Conservation (phyloP, 2,329 filamentous ascomycete genomes). For the Alternaria triticimaculans region DNA sequence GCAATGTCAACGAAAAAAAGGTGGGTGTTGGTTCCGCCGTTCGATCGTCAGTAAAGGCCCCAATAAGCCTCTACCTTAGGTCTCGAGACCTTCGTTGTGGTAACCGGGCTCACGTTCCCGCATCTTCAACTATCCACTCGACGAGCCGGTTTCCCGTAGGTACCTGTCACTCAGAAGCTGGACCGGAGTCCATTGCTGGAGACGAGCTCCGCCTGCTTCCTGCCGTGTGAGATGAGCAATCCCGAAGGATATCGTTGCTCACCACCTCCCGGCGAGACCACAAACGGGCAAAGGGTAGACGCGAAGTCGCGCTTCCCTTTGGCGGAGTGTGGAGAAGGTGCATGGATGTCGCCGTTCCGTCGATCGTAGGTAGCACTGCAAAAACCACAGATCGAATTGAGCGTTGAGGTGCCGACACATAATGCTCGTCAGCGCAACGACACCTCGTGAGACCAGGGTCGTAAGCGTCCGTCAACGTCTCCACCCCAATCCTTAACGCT, state of each 20-base stretch:
- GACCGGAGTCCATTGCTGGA: neutral
- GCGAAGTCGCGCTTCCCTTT: neutral
- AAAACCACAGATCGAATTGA: neutral
- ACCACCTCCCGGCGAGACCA: neutral
- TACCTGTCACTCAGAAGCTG: neutral
- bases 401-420: neutral
- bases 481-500: neutral
- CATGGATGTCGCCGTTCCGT: neutral
- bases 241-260: neutral
- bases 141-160: neutral
- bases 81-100: neutral
- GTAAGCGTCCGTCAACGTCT: neutral
- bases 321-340: neutral
- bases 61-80: neutral
- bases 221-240: neutral
- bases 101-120: neutral
- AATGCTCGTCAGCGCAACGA: neutral
- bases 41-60: neutral
- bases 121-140: neutral
- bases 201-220: neutral
- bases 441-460: neutral
- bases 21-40: neutral
- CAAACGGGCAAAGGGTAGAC: neutral
- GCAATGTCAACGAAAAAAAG: neutral
- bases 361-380: neutral